Evolutionary conservation across 164 flowering plant genomes (phyloP).

Genomic region (Annona cherimola): DNA sequence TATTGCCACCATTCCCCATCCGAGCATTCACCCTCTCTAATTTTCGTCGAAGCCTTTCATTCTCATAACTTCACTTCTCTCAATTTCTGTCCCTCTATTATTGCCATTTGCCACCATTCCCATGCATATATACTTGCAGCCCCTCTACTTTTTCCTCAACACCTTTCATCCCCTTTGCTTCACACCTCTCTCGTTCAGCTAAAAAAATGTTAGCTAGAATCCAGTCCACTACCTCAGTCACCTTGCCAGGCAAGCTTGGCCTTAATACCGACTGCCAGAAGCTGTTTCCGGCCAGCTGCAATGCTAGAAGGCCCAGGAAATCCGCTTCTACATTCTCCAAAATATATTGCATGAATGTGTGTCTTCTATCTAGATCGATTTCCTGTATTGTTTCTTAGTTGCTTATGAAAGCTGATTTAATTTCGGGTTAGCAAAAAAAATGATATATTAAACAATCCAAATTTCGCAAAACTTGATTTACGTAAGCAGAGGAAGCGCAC

Average conservation of each 20-base stretch:
- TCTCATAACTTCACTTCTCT: too few relatives aligned
- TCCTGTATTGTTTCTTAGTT: too few relatives aligned
- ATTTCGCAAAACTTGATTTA: too few relatives aligned
- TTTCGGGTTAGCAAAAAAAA: too few relatives aligned
- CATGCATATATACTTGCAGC: neutral
- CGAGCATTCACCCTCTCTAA: too few relatives aligned
- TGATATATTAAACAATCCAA: too few relatives aligned
- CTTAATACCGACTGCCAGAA: conserved; percentile 25
- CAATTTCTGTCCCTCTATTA: neutral
- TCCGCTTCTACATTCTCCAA: conserved; percentile 54
- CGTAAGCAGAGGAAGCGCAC: too few relatives aligned
- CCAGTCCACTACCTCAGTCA: conserved; percentile 26
- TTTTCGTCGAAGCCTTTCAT: too few relatives aligned
- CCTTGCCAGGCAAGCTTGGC: conserved; percentile 28
- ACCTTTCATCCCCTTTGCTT: neutral
- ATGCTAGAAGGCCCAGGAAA: conserved; percentile 38
- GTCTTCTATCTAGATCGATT: too few relatives aligned
- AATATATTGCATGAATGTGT: conserved; percentile 66
- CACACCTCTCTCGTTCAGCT: neutral
- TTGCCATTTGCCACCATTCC: neutral
- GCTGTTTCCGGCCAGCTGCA: conserved; percentile 33
- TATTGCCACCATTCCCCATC: too few relatives aligned
- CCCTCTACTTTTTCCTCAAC: neutral
- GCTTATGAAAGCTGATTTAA: too few relatives aligned
- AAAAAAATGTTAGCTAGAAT: conserved; percentile 39